These are phyloP conservation scores for Pyronema domesticum DNA, from an alignment of 495 filamentous ascomycete species.

Conservation along the genomic window DNA sequence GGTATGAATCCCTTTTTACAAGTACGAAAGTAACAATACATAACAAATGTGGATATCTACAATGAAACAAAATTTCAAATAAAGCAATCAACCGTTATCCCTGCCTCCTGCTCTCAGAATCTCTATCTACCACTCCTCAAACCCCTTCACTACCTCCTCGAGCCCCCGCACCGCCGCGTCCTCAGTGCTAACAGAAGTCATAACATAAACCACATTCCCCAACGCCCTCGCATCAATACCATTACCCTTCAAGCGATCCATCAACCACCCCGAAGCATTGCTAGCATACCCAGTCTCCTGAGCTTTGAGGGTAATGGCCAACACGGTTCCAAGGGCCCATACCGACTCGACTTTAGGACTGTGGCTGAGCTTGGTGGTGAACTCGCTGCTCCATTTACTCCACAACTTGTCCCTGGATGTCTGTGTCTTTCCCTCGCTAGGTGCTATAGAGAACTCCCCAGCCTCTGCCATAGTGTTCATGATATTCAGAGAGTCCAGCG, in stretches of 20 bases:
- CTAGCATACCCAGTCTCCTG: slow-evolving; percentile 42
- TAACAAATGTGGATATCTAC: too few relatives aligned
- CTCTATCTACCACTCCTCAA: slow-evolving; percentile 1
- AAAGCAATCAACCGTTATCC: too few relatives aligned
- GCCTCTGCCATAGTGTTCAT: slow-evolving; percentile 37
- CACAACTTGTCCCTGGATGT: slow-evolving; percentile 28
- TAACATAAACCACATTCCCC: slow-evolving; percentile 61
- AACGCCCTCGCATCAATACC: slow-evolving; percentile 55
- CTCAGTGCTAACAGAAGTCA: slow-evolving; percentile 48
- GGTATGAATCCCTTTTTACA: too few relatives aligned
- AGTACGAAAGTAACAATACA: too few relatives aligned
- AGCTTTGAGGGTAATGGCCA: slow-evolving; percentile 42
- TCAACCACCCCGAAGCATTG: slow-evolving; percentile 42
- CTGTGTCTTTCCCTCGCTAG: slow-evolving; percentile 3
- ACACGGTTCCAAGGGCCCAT: slow-evolving; percentile 52
- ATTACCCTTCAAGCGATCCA: slow-evolving; percentile 32
- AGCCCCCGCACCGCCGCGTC: slow-evolving; percentile 33
- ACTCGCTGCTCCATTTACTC: slow-evolving; percentile 47
- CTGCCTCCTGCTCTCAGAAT: not conserved
- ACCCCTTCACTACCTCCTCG: slow-evolving; percentile 21
- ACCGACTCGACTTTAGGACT: slow-evolving; percentile 38
- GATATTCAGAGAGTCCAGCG: slow-evolving; percentile 36
- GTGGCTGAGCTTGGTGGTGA: slow-evolving; percentile 39
- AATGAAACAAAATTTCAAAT: too few relatives aligned
- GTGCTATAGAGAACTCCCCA: slow-evolving; percentile 30